phyloP scores from a whole-genome alignment of 2,329 filamentous ascomycete genomes.

The Kalmusia sp. region DNA sequence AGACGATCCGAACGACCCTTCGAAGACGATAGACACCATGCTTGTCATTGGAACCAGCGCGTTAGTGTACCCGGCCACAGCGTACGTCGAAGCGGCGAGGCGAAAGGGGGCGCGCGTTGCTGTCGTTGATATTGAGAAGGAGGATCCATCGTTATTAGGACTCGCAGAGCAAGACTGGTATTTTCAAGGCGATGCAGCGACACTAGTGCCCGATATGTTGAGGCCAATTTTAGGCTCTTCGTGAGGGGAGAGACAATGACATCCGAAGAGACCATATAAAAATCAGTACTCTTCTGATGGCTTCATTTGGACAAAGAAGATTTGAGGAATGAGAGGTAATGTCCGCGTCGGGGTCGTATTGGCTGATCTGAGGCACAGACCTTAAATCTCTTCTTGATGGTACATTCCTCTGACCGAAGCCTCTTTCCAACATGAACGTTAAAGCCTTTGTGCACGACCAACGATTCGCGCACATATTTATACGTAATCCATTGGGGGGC shows the following conservation, averaged over 20 bases:
- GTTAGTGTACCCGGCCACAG: constrained; percentile 27
- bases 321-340: too few relatives aligned
- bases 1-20: constrained; percentile 4
- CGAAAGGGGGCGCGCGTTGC: constrained; percentile 26
- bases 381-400: too few relatives aligned
- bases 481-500: too few relatives aligned
- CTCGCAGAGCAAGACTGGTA: constrained; percentile 62
- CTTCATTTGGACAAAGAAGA: too few relatives aligned
- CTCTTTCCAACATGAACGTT: too few relatives aligned
- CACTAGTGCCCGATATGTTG: constrained; percentile 60
- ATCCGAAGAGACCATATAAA: too few relatives aligned
- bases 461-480: too few relatives aligned
- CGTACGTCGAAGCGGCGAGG: constrained; percentile 25
- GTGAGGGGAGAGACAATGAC: background rate
- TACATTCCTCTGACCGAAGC: too few relatives aligned
- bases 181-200: constrained; percentile 65
- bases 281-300: too few relatives aligned
- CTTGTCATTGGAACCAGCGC: constrained; percentile 31
- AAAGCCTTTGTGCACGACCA: too few relatives aligned
- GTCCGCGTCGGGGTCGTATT: too few relatives aligned
- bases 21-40: constrained; percentile 25
- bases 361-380: too few relatives aligned
- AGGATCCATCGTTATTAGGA: constrained; percentile 23
- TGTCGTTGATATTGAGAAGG: constrained; percentile 26
- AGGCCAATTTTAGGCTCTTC: background rate